Conservation (phyloP, 768 basidiomycete genomes). For the Pleurotus tuoliensis region DNA sequence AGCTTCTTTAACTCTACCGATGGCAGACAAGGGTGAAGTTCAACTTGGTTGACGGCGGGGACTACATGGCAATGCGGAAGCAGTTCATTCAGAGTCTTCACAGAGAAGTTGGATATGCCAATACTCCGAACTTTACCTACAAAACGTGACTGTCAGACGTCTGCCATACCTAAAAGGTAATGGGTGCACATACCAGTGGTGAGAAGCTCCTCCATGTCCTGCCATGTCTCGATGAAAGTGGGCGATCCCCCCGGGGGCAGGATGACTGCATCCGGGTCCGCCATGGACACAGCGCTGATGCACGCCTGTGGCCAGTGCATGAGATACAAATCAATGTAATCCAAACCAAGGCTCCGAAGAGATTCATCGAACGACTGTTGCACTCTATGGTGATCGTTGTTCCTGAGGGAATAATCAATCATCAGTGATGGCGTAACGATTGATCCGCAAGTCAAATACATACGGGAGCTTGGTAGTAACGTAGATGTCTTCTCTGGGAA, state of each 20-base stretch:
- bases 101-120: constrained; percentile 51
- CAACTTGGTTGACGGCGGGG: constrained; percentile 38
- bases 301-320: constrained; percentile 23
- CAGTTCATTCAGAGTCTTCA: constrained; percentile 33
- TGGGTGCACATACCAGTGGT: constrained; percentile 17
- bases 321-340: constrained; percentile 48
- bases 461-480: constrained; percentile 22
- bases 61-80: constrained; percentile 33
- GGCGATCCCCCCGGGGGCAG: constrained; percentile 20
- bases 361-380: constrained; percentile 32
- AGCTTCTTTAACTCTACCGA: constrained; percentile 33
- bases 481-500: constrained; percentile 43
- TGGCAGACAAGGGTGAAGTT: constrained; percentile 39
- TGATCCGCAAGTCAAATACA: not conserved
- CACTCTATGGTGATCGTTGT: constrained; percentile 26
- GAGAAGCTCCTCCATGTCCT: constrained; percentile 27
- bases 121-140: constrained; percentile 49
- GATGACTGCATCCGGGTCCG: constrained; percentile 1
- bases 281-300: constrained; percentile 4
- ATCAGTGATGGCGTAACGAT: not conserved
- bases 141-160: no score
- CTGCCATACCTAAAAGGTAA: not conserved
- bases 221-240: constrained; percentile 24
- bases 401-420: constrained; percentile 3
- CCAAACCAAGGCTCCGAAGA: constrained; percentile 28